Evolutionary conservation across 345 rosid species (phyloP).

Genomic region (Erodium maritimum): DNA sequence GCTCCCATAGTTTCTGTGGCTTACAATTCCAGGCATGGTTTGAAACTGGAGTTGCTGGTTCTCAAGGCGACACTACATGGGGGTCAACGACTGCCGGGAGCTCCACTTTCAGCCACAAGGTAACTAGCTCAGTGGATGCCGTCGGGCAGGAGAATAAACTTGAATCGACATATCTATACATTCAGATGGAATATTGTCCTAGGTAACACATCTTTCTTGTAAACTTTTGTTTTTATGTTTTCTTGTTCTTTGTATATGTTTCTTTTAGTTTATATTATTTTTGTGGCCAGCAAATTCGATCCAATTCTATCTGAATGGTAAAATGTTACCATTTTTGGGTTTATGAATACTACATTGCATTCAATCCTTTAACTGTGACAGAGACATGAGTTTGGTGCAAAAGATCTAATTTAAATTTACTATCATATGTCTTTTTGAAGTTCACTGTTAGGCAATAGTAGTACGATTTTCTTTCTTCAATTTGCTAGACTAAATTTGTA

Average conservation of each 20-base stretch:
- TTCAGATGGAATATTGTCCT: constrained; percentile 97
- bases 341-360: not conserved
- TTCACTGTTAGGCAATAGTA: too few species aligned
- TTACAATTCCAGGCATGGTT: constrained; percentile 67
- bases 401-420: not conserved
- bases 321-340: not conserved
- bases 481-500: too few species aligned
- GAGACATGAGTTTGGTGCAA: not conserved
- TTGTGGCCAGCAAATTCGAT: too few species aligned
- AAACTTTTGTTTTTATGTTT: not conserved
- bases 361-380: not conserved
- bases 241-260: not conserved
- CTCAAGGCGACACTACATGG: constrained; percentile 45
- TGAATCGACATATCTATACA: constrained; percentile 75
- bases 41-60: constrained; percentile 75
- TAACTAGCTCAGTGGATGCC: constrained; percentile 41
- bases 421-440: not conserved
- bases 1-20: not conserved
- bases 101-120: constrained; percentile 44
- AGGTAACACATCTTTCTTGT: constrained; percentile 40
- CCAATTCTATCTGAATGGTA: not conserved
- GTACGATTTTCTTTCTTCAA: too few species aligned
- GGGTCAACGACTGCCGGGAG: constrained; percentile 74
- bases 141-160: constrained; percentile 52
- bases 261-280: not conserved